Conservation (phyloP, 352 stramenopile genomes). For the Globisporangium alternatum region DNA sequence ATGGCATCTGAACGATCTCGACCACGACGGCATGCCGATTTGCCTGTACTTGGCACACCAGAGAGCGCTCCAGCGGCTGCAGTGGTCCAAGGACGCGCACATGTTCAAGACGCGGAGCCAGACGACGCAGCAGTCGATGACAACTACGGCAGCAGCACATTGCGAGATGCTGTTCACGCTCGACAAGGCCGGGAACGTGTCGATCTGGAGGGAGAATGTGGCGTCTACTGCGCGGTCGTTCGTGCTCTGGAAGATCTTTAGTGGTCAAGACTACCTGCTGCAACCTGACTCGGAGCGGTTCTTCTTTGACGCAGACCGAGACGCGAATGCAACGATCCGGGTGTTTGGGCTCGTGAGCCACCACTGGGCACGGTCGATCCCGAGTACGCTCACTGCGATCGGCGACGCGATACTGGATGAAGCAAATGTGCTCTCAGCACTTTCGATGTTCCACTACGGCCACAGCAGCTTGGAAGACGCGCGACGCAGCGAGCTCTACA, state of each 20-base stretch:
- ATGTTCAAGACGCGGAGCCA: slow-evolving; percentile 36
- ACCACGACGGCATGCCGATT: slow-evolving; percentile 48
- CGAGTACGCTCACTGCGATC: slow-evolving; percentile 22
- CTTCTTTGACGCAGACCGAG: slow-evolving; percentile 12
- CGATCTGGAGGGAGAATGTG: slow-evolving; percentile 74
- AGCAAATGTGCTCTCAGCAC: slow-evolving; percentile 58
- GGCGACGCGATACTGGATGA: slow-evolving; percentile 63
- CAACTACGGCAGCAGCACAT: slow-evolving; percentile 10
- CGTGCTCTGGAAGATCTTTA: slow-evolving; percentile 65
- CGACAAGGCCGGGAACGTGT: slow-evolving; percentile 56
- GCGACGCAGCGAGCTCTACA: slow-evolving; percentile 48
- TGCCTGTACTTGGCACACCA: slow-evolving; percentile 62
- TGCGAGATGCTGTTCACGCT: slow-evolving; percentile 77
- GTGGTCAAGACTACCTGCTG: slow-evolving; percentile 29
- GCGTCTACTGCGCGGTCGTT: slow-evolving; percentile 44
- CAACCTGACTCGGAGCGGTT: slow-evolving; percentile 21
- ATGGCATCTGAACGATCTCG: slow-evolving; percentile 52
- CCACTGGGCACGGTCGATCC: slow-evolving; percentile 24
- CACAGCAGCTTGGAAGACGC: slow-evolving; percentile 56
- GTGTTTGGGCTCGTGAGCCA: slow-evolving; percentile 32
- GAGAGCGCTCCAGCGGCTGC: slow-evolving; percentile 46
- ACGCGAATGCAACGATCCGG: slow-evolving; percentile 9
- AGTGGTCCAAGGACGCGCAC: slow-evolving; percentile 58
- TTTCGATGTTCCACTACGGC: slow-evolving; percentile 75
- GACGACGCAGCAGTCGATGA: not conserved